Conservation (phyloP, 2,329 filamentous ascomycete genomes). For the Penicillium verrucosum region DNA sequence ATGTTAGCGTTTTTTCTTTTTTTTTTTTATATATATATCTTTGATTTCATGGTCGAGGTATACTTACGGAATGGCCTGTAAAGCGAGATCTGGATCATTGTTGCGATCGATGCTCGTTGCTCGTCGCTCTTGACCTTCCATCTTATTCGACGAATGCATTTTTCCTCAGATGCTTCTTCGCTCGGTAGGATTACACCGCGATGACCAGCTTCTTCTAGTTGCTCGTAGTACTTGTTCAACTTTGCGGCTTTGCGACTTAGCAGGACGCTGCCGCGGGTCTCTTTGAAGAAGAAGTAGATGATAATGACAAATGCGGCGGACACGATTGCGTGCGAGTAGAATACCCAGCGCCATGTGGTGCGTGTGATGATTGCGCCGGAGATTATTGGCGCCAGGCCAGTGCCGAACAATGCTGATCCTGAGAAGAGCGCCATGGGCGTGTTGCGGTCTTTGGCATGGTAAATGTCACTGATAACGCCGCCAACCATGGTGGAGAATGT, state of each 20-base stretch:
- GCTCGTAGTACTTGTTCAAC: constrained; percentile 76
- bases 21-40: background rate
- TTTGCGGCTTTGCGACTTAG: constrained; percentile 69
- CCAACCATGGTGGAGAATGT: constrained; percentile 86
- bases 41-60: background rate
- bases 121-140: constrained; percentile 81
- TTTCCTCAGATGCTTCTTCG: constrained; percentile 27
- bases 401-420: constrained; percentile 73
- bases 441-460: constrained; percentile 73
- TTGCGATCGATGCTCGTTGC: constrained; percentile 63
- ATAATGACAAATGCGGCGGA: constrained; percentile 61
- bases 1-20: background rate
- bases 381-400: constrained; percentile 72
- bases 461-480: constrained; percentile 86
- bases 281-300: constrained; percentile 69
- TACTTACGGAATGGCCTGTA: constrained; percentile 67
- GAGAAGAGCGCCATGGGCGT: constrained; percentile 88
- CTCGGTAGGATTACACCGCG: constrained; percentile 51
- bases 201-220: constrained; percentile 64
- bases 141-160: constrained; percentile 56
- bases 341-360: constrained; percentile 78
- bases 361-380: constrained; percentile 66
- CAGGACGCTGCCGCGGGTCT: constrained; percentile 78
- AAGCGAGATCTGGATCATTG: constrained; percentile 71
- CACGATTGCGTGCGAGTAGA: constrained; percentile 77